Conservation (phyloP, 352 stramenopile species). For the Globisporangium nunn region DNA sequence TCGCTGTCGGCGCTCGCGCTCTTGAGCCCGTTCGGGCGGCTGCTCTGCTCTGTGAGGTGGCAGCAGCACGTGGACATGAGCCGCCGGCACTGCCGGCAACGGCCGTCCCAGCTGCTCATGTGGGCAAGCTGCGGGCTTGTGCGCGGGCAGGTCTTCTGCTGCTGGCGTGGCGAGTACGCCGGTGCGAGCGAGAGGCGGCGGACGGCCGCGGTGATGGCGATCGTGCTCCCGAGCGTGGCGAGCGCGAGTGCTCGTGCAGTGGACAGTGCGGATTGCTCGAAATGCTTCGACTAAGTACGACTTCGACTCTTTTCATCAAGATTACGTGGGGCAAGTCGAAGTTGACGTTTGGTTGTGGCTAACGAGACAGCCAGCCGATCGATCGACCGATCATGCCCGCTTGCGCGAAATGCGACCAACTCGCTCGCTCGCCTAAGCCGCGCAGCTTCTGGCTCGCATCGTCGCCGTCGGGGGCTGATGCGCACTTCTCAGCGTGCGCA, state of each 20-base stretch:
- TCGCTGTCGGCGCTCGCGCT: background rate
- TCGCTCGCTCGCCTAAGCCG: background rate
- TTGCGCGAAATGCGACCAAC: background rate
- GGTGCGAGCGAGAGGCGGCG: background rate
- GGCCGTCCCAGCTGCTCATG: constrained; percentile 16
- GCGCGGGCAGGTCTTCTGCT: background rate
- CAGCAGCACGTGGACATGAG: constrained; percentile 19
- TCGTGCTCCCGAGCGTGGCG: background rate
- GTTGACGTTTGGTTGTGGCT: background rate
- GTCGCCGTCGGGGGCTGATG: too few relatives aligned
- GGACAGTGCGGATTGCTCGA: background rate
- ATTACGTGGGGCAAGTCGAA: background rate
- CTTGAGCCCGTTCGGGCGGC: constrained; percentile 4
- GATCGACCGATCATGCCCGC: too few relatives aligned
- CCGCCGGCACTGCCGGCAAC: constrained; percentile 10
- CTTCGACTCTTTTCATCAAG: background rate
- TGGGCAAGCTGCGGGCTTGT: background rate
- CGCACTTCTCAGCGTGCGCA: too few relatives aligned
- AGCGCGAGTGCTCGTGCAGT: background rate
- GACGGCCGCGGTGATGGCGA: too few relatives aligned
- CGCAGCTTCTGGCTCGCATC: too few relatives aligned
- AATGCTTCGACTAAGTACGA: background rate
- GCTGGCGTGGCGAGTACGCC: background rate
- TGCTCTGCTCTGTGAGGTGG: constrained; percentile 10
- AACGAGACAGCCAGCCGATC: background rate